Conservation (phyloP, 495 filamentous ascomycete species). For the Xylaria palmicola region DNA sequence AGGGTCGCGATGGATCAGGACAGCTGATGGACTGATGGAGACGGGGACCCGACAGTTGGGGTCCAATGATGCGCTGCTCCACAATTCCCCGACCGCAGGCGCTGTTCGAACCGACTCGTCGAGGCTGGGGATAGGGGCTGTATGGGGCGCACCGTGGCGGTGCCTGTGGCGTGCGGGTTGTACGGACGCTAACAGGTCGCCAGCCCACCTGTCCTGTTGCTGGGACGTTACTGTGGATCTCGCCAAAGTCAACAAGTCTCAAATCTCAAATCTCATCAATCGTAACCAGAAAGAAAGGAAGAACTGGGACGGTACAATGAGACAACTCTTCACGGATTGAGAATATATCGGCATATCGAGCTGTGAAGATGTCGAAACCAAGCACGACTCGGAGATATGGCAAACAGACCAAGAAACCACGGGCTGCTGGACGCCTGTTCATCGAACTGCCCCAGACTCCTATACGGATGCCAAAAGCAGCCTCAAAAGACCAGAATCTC, state of each 20-base stretch:
- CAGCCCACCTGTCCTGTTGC: no score
- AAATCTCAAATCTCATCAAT: no score
- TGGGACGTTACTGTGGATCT: not conserved
- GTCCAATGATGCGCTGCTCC: conserved; percentile 14
- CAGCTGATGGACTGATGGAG: not conserved
- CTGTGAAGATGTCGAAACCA: conserved; percentile 32
- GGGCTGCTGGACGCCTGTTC: conserved; percentile 31
- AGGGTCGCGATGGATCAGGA: conserved; percentile 2
- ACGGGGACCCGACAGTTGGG: conserved; percentile 13
- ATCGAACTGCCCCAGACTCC: conserved; percentile 44
- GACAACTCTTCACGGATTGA: not conserved
- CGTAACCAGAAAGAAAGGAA: no score
- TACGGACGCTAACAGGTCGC: not conserved
- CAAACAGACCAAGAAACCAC: conserved; percentile 35
- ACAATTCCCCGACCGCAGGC: no score
- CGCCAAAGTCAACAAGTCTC: conserved; percentile 9
- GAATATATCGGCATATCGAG: not conserved
- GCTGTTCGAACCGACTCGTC: no score
- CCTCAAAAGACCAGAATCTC: not conserved
- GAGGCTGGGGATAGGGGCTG: conserved; percentile 2
- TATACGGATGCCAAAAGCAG: conserved; percentile 15
- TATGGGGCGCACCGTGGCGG: not conserved
- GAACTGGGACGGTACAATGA: not conserved
- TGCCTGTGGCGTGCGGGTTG: conserved; percentile 5
- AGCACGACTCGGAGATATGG: conserved; percentile 44